These are phyloP conservation scores for Xerocomus brunneocitrinus DNA, from an alignment of 768 basidiomycete genomes.

Conservation along the genomic window DNA sequence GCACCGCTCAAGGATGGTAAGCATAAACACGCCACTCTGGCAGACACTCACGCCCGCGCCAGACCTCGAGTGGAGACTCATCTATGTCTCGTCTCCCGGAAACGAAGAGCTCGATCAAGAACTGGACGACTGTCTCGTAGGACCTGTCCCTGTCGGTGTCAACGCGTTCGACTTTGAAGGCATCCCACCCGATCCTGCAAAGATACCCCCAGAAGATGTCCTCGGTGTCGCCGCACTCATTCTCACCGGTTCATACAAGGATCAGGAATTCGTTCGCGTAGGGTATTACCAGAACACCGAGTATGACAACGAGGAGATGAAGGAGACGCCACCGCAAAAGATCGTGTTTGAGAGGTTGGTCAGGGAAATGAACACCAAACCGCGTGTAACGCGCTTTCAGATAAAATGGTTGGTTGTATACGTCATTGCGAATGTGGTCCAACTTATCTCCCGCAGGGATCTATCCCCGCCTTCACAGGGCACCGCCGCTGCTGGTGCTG, in stretches of 20 bases:
- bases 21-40: conserved; percentile 24
- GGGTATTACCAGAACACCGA: conserved; percentile 99
- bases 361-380: conserved; percentile 86
- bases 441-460: conserved; percentile 45
- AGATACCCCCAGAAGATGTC: conserved; percentile 86
- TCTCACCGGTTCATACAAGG: conserved; percentile 91
- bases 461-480: conserved; percentile 48
- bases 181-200: conserved; percentile 73
- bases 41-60: not conserved
- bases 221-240: conserved; percentile 97
- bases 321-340: conserved; percentile 58
- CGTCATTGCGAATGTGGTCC: not conserved
- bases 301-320: conserved; percentile 94
- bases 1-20: conserved; percentile 84
- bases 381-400: conserved; percentile 89
- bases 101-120: conserved; percentile 93
- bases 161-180: conserved; percentile 98
- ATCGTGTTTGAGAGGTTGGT: conserved; percentile 78
- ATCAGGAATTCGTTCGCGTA: conserved; percentile 98
- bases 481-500: conserved; percentile 51
- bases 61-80: conserved; percentile 98
- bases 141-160: conserved; percentile 93
- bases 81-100: conserved; percentile 93
- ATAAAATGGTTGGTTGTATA: conserved; percentile 66
- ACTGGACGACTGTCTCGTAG: conserved; percentile 95